Evolutionary conservation across 148 eudicot genomes (phyloP), one percentile per base, ranked within the genome.

Genomic region (Vaccinium corymbosum): DNA sequence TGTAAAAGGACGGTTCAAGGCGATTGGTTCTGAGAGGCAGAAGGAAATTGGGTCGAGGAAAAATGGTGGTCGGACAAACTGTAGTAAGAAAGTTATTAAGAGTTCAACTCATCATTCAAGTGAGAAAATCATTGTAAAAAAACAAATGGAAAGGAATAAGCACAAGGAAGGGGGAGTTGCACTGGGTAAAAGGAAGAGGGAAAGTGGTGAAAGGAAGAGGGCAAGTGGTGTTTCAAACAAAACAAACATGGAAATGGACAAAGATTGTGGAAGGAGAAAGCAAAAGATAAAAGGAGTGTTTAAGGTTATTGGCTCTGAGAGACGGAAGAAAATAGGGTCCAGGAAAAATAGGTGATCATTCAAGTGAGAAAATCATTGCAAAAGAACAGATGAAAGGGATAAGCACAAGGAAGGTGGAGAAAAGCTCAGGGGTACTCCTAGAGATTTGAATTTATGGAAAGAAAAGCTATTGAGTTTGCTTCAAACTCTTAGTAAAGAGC

Each of bases 391-490:
- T 32, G 32, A 42, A 83, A 76, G 29, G 56, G 66, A 46, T 19
- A 80, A 55, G 32, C 80, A 49, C 81, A 86, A 35, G 70, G 79
- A 83, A 82, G 90, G 72, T n/a, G 87, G 79, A 88, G 86, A 62
- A 62, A 62, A 25, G 71, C 78, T 78, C 9, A 59, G 19, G 19
- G 1, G 59, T 25, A 76, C 62, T 16, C 4, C 62, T 81, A 84
- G 82, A 73, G 85, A 90, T 74, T 90, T 92, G 87, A 87, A 92
- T 84, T 73, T 81, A 29, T 81, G 92, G 16, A 89, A 92, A 86
- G 89, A 94, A 48, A 89, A 89, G 84, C 93, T 97, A 72, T 86
- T 89, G 7, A 87, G 76, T 14, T 88, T 94, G 94, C 89, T 97
- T 61, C 51, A 64, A 48, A 85, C 84, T 51, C 68, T 53, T 56